Conservation (phyloP, 805 yeast species). For the Spencermartinsiella europaea region DNA sequence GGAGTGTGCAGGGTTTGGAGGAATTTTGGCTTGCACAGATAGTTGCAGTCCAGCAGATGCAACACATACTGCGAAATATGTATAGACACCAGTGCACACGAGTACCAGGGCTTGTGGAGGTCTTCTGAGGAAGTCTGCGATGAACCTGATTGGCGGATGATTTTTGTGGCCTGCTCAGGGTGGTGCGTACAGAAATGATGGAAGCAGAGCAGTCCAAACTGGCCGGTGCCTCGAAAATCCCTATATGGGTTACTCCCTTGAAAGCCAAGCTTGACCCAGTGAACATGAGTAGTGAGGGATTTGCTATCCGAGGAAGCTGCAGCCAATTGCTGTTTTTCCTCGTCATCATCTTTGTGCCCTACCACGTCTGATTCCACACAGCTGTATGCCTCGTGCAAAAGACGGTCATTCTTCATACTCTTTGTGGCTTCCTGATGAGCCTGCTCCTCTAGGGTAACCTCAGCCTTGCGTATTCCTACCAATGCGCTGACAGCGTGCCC, state of each 20-base stretch:
- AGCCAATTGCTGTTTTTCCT: not conserved
- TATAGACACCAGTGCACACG: constrained; percentile 32
- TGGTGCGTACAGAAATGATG: constrained; percentile 19
- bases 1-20: not conserved
- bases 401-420: not conserved
- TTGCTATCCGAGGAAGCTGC: too few relatives aligned
- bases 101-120: constrained; percentile 28
- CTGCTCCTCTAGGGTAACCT: not conserved
- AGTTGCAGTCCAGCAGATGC: constrained; percentile 9
- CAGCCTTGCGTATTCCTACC: not conserved
- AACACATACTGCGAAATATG: constrained; percentile 21
- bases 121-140: constrained; percentile 5
- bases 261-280: constrained; percentile 37
- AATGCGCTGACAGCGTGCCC: not conserved
- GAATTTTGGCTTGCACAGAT: constrained; percentile 3
- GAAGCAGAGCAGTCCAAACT: constrained; percentile 25
- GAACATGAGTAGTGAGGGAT: constrained; percentile 5
- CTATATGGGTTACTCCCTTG: constrained; percentile 35
- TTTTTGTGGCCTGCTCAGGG: constrained; percentile 11
- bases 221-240: constrained; percentile 35
- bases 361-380: not conserved
- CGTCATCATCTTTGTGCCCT: not conserved
- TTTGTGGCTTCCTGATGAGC: not conserved
- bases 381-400: not conserved
- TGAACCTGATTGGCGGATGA: constrained; percentile 27